phyloP scores from a whole-genome alignment of 2,329 filamentous ascomycete species.

The Akanthomyces lecanii region DNA sequence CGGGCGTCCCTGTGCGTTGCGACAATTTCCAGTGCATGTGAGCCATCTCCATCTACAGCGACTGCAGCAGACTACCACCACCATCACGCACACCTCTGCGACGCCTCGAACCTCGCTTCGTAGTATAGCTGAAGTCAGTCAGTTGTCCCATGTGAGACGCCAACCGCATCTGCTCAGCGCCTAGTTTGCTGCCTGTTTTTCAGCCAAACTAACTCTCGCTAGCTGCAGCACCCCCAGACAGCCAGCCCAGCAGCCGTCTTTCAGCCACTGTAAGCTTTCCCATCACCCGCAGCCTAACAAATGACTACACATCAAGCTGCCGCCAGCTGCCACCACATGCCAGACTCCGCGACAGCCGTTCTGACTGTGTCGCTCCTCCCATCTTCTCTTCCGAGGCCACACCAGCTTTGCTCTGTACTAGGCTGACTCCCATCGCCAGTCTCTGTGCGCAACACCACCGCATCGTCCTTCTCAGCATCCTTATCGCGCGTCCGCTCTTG shows the following conservation, averaged over 20 bases:
- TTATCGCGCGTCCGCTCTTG: slow-evolving; percentile 5
- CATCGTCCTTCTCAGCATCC: background rate
- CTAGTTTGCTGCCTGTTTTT: background rate
- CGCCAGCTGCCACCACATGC: slow-evolving; percentile 4
- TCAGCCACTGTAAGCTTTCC: background rate
- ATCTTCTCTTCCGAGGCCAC: background rate
- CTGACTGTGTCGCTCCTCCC: slow-evolving; percentile 1
- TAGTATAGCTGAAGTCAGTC: background rate
- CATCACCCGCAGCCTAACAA: background rate
- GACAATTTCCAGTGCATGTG: slow-evolving; percentile 2
- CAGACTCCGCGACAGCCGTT: background rate
- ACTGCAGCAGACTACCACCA: background rate
- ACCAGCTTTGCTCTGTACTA: background rate
- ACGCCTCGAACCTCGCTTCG: slow-evolving; percentile 11
- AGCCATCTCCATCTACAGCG: background rate
- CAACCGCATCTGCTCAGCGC: slow-evolving; percentile 1
- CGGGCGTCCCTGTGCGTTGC: background rate
- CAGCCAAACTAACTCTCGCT: background rate
- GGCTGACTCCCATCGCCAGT: background rate
- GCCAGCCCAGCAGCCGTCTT: background rate
- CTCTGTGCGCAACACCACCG: background rate
- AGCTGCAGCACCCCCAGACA: background rate
- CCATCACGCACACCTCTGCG: background rate
- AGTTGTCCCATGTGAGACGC: slow-evolving; percentile 13
- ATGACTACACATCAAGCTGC: background rate